Evolutionary conservation across 2,329 filamentous ascomycete species (phyloP), one percentile per base, ranked within the genome.

Genomic region (Biscogniauxia marginata): DNA sequence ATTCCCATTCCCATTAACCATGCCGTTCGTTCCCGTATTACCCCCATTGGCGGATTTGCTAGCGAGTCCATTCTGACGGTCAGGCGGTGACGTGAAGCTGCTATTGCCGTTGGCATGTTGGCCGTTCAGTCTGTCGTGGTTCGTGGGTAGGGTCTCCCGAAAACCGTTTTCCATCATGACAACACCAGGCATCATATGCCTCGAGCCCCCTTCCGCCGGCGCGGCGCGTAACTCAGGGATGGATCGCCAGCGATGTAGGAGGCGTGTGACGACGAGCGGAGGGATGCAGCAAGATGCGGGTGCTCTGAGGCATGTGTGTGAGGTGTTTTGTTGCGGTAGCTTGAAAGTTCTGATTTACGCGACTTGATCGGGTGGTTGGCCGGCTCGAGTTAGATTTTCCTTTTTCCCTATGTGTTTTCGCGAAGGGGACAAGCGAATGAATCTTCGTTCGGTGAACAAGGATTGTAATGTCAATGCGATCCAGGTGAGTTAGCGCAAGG

Each of bases 151-250:
- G 63, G 79, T 79, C 67, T 80, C 80, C 68, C 77, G 76, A 68
- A 72, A 74, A 71, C 79, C 79, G 73, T 79, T 77, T 63, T 84
- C 80, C 80, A 83, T 84, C 65, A 75, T 79, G 74, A 82, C 74
- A 65, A 75, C 68, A 65, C 80, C 79, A 61, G 81, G 79, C 81
- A 83, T 83, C 67, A 62, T 67, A 64, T 55, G 63, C 62, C 60
- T 72, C 66, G 48, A 64, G 65, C 65, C 67, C 68, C 68, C 66
- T 68, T 69, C 67, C 69, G 67, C 65, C 69, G 62, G 58, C 61
- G 61, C 65, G 66, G 68, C 66, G 64, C 64, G 64, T 65, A 47
- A 59, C 44, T 63, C 34, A 52, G 57, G 30, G 30, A 55, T 50
- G 48, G 55, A 53, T 63, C 60, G 63, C 62, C 61, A 61, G 53